These are phyloP conservation scores for Tetrapyrgos nigripes DNA, from an alignment of 1,284 basidiomycete species.

Conservation along the genomic window DNA sequence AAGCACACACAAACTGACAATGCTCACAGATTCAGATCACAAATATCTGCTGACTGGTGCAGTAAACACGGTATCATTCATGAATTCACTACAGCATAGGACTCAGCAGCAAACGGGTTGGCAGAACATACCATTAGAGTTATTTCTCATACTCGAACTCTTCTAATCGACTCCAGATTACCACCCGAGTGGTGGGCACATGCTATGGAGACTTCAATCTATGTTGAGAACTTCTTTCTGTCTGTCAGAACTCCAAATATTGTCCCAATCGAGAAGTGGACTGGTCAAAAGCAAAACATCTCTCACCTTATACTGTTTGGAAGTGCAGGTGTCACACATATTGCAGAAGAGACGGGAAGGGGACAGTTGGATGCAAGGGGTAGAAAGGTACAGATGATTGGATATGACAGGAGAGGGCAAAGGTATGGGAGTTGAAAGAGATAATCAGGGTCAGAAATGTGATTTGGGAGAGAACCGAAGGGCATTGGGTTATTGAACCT, in stretches of 20 bases:
- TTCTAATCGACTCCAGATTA: constrained; percentile 3
- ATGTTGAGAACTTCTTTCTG: neutral
- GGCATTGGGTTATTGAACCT: neutral
- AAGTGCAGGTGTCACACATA: neutral
- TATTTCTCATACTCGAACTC: neutral
- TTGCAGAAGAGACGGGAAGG: neutral
- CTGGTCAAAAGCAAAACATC: neutral
- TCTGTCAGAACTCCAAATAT: neutral
- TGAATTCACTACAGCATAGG: neutral
- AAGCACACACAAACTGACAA: constrained; percentile 3
- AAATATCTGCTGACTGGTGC: neutral
- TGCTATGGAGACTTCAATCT: neutral
- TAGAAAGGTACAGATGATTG: neutral
- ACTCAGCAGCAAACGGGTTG: constrained; percentile 4
- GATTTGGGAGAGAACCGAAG: neutral
- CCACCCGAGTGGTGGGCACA: constrained; percentile 3
- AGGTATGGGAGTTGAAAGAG: neutral
- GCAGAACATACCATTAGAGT: constrained; percentile 6
- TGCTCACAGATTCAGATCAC: neutral
- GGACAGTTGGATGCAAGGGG: neutral
- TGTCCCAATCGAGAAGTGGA: neutral
- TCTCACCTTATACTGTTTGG: neutral
- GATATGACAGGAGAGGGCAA: neutral
- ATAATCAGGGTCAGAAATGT: neutral
- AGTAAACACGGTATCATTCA: neutral